Evolutionary conservation across 306 rosid genomes (phyloP).

Genomic region (Prosopis cineraria): DNA sequence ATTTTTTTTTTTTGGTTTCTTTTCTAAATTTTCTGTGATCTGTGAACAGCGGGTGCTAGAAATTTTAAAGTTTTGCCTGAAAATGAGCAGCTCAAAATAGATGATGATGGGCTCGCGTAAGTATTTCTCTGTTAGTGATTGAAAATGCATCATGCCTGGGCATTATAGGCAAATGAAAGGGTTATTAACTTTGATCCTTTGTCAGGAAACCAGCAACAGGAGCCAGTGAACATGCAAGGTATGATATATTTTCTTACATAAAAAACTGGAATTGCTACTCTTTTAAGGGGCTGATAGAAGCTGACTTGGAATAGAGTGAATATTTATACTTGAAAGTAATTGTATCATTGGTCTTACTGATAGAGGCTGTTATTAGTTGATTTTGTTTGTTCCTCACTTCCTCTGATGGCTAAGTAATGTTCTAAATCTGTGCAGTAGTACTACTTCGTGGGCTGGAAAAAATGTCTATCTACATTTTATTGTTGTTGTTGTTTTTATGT

Average conservation of each 20-base stretch:
- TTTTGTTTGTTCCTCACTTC: conserved; percentile 7
- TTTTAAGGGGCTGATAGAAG: neutral
- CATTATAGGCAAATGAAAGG: neutral
- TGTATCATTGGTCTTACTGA: neutral
- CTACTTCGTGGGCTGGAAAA: conserved; percentile 9
- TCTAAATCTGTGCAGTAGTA: neutral
- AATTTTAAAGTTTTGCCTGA: conserved; percentile 60
- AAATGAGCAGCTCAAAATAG: conserved; percentile 44
- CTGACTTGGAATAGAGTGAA: neutral
- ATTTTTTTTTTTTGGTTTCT: neutral
- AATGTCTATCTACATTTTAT: neutral
- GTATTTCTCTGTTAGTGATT: conserved; percentile 10
- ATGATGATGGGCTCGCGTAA: conserved; percentile 46
- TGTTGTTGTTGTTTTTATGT: neutral
- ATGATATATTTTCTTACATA: conserved; percentile 22
- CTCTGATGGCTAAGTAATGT: conserved; percentile 7
- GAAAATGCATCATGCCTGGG: neutral
- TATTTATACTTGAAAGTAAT: neutral
- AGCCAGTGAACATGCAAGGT: conserved; percentile 38
- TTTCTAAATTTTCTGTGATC: neutral
- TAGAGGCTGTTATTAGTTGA: conserved; percentile 1
- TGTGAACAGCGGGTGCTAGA: conserved; percentile 43
- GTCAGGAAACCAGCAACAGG: conserved; percentile 35
- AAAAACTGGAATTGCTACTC: conserved; percentile 5
- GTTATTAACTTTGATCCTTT: conserved; percentile 21